These are phyloP conservation scores for Fusarium algeriense DNA, from an alignment of 2,329 filamentous ascomycete genomes.

Conservation along the genomic window DNA sequence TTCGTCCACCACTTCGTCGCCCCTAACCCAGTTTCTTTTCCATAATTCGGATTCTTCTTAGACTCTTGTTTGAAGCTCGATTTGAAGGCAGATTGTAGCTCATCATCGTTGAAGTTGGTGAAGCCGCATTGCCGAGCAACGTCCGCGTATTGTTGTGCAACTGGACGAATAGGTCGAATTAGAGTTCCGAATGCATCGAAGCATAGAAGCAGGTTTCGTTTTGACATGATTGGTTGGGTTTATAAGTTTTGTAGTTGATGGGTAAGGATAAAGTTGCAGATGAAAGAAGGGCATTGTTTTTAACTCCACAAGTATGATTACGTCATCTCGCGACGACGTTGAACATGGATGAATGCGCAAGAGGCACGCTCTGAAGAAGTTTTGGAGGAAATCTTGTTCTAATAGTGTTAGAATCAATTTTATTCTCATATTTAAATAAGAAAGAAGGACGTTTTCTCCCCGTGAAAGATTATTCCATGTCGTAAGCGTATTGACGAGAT, in stretches of 20 bases:
- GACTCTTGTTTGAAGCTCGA: conserved; percentile 30
- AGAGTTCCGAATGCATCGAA: conserved; percentile 41
- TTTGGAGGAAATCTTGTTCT: background rate
- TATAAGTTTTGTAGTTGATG: too few relatives aligned
- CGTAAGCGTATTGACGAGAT: background rate
- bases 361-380: background rate
- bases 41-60: conserved; percentile 35
- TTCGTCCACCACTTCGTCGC: conserved; percentile 43
- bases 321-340: background rate
- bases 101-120: conserved; percentile 23
- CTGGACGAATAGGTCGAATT: conserved; percentile 24
- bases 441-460: too few relatives aligned
- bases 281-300: background rate
- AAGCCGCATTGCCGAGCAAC: conserved; percentile 38
- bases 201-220: conserved; percentile 30
- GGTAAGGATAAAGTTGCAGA: background rate
- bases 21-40: conserved; percentile 33
- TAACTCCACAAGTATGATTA: conserved; percentile 9
- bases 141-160: conserved; percentile 33
- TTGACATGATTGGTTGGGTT: conserved; percentile 49
- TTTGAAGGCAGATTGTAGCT: conserved; percentile 31
- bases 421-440: too few relatives aligned
- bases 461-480: too few relatives aligned
- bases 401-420: too few relatives aligned
- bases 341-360: background rate